phyloP scores from a whole-genome alignment of 257 asterid genomes.

The Paulownia fortunei region DNA sequence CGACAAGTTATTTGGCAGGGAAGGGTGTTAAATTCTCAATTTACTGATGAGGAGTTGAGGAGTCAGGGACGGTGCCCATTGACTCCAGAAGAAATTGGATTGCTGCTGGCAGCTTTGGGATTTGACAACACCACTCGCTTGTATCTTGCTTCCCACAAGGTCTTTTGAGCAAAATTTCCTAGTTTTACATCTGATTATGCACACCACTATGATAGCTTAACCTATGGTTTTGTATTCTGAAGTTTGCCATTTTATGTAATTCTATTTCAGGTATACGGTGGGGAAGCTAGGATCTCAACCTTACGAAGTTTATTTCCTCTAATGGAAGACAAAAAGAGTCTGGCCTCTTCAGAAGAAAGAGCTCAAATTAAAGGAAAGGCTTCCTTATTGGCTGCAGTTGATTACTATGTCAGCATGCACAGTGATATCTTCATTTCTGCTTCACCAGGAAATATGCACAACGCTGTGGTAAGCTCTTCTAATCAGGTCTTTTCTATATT shows the following conservation, averaged over 20 bases:
- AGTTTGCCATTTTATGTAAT: background rate
- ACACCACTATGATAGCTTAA: background rate
- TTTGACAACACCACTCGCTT: conserved; percentile 85
- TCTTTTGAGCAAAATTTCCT: conserved; percentile 20
- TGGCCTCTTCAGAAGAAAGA: conserved; percentile 90
- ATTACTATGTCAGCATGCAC: conserved; percentile 92
- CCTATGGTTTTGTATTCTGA: background rate
- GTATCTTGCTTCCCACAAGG: conserved; percentile 98
- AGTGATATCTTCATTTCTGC: conserved; percentile 95
- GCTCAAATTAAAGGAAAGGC: conserved; percentile 86
- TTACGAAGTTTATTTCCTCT: conserved; percentile 76
- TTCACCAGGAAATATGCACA: conserved; percentile 99
- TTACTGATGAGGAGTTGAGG: conserved; percentile 94
- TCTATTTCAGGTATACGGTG: conserved; percentile 82
- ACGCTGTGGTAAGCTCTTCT: conserved; percentile 72
- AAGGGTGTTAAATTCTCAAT: conserved; percentile 89
- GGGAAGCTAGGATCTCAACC: conserved; percentile 85
- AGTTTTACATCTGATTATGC: too few species aligned
- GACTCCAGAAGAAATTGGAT: conserved; percentile 96
- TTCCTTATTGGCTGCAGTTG: conserved; percentile 93
- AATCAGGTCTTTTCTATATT: background rate
- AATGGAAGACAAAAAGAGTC: conserved; percentile 92
- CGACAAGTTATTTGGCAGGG: conserved; percentile 98
- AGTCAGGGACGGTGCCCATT: conserved; percentile 94
- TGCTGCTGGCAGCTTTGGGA: conserved; percentile 89